A percentile compares a stretch with the other conserved stretches of the same genome.
These are phyloP conservation scores for Apophysomyces elegans DNA, from an alignment of 371 early-diverging fungal species.

Conservation along the genomic window DNA sequence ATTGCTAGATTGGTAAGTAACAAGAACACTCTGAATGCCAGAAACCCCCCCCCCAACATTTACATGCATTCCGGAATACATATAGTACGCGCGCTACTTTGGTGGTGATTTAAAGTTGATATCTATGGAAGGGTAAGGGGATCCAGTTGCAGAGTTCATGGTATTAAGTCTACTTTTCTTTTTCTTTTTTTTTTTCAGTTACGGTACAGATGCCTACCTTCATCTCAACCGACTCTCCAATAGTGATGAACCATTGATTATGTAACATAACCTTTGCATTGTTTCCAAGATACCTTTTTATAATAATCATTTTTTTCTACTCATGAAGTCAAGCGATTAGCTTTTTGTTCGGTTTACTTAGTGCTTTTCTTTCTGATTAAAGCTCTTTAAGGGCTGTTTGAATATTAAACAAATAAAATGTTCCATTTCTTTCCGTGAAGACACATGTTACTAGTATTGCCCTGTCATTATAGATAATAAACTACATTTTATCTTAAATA, in stretches of 20 bases:
- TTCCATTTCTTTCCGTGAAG: no score
- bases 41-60: no score
- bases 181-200: conserved; percentile 39
- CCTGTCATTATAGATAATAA: no score
- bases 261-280: conserved; percentile 21
- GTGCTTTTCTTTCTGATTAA: not conserved
- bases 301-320: not conserved
- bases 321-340: not conserved
- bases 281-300: conserved; percentile 2
- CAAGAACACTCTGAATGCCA: not conserved
- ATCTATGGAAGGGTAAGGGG: conserved; percentile 92
- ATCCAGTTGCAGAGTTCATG: no score
- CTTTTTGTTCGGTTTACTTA: not conserved
- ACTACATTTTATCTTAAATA: no score
- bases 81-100: conserved; percentile 89
- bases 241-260: conserved; percentile 87
- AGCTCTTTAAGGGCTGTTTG: not conserved
- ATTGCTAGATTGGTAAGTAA: conserved; percentile 73
- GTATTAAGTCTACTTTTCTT: no score
- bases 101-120: conserved; percentile 95
- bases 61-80: not conserved
- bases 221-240: conserved; percentile 91
- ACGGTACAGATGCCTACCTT: conserved; percentile 95
- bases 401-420: not conserved
- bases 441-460: no score